Percentiles rank a stretch among this genome's conserved stretches.
Conservation (phyloP, 106 monocot genomes). For the Iris macrosiphon region DNA sequence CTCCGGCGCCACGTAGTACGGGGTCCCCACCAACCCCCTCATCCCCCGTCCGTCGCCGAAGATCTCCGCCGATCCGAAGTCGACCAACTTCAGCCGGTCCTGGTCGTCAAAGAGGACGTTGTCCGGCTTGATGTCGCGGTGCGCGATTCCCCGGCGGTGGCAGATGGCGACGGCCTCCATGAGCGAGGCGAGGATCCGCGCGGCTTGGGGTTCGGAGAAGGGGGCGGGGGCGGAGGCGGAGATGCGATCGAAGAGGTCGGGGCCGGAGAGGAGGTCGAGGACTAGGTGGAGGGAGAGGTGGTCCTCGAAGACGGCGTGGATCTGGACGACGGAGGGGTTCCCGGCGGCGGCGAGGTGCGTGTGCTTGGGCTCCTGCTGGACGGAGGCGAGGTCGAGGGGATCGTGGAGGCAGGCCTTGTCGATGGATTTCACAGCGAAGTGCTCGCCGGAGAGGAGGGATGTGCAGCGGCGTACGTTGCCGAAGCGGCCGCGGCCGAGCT, state of each 20-base stretch:
- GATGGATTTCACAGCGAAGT: slow-evolving; percentile 42
- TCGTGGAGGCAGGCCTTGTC: slow-evolving; percentile 32
- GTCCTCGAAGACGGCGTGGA: slow-evolving; percentile 52
- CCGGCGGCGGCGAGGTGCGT: slow-evolving; percentile 19
- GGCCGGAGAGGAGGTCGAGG: slow-evolving; percentile 40
- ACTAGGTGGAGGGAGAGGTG: slow-evolving; percentile 25
- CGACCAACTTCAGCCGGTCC: slow-evolving; percentile 40
- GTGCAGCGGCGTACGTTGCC: slow-evolving; percentile 30
- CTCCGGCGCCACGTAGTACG: slow-evolving; percentile 86
- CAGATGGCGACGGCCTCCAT: slow-evolving; percentile 48
- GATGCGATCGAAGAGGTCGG: slow-evolving; percentile 35
- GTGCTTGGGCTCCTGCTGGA: slow-evolving; percentile 33
- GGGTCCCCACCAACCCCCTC: slow-evolving; percentile 69
- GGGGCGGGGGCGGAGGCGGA: slow-evolving; percentile 6
- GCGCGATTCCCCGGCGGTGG: slow-evolving; percentile 46
- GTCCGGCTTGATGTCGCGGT: slow-evolving; percentile 85
- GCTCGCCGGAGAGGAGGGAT: slow-evolving; percentile 21
- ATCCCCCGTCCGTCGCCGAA: slow-evolving; percentile 35
- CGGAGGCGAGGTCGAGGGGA: slow-evolving; percentile 23
- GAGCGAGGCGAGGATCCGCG: slow-evolving; percentile 16
- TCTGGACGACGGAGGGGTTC: slow-evolving; percentile 31
- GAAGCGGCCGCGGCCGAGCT: slow-evolving; percentile 55
- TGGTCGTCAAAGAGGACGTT: slow-evolving; percentile 55
- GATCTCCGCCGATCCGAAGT: slow-evolving; percentile 69
- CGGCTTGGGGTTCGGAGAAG: slow-evolving; percentile 28